A percentile compares a stretch with the other conserved stretches of the same genome.
These are phyloP conservation scores for Kwoniella sp. DNA, from an alignment of 768 basidiomycete genomes.

Conservation along the genomic window DNA sequence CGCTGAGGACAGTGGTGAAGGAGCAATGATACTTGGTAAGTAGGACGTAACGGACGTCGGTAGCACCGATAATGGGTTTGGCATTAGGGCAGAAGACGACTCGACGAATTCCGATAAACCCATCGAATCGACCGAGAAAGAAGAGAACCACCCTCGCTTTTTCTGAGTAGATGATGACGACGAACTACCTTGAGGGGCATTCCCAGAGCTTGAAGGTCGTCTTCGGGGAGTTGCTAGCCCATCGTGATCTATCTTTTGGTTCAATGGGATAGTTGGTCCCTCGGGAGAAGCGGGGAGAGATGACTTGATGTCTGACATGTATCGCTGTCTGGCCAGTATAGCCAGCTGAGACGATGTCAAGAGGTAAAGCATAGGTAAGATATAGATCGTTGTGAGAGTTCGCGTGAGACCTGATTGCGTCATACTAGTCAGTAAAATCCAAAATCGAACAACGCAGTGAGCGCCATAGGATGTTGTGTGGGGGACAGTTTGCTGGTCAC, in stretches of 20 bases:
- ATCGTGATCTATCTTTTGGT: background rate
- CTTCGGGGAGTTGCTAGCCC: constrained; percentile 5
- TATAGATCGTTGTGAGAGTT: constrained; percentile 81
- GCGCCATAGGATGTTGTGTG: too few relatives aligned
- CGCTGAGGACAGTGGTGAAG: constrained; percentile 24
- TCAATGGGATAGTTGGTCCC: background rate
- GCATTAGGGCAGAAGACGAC: constrained; percentile 21
- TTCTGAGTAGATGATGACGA: background rate
- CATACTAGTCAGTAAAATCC: too few relatives aligned
- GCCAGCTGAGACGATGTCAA: constrained; percentile 84
- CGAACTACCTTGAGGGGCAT: background rate
- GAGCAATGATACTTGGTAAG: constrained; percentile 13
- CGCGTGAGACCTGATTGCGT: constrained; percentile 90
- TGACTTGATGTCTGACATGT: constrained; percentile 68
- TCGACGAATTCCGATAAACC: constrained; percentile 35
- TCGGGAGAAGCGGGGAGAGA: constrained; percentile 55
- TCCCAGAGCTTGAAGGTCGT: background rate
- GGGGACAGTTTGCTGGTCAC: too few relatives aligned
- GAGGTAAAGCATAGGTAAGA: constrained; percentile 80
- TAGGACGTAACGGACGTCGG: constrained; percentile 27
- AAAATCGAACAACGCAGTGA: too few relatives aligned
- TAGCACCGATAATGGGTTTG: constrained; percentile 29
- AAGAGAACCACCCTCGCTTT: constrained; percentile 25
- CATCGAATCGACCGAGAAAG: constrained; percentile 29
- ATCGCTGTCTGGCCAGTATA: constrained; percentile 71